These are phyloP conservation scores for Phytophthora nicotianae DNA, from an alignment of 352 stramenopile genomes.

Conservation along the genomic window DNA sequence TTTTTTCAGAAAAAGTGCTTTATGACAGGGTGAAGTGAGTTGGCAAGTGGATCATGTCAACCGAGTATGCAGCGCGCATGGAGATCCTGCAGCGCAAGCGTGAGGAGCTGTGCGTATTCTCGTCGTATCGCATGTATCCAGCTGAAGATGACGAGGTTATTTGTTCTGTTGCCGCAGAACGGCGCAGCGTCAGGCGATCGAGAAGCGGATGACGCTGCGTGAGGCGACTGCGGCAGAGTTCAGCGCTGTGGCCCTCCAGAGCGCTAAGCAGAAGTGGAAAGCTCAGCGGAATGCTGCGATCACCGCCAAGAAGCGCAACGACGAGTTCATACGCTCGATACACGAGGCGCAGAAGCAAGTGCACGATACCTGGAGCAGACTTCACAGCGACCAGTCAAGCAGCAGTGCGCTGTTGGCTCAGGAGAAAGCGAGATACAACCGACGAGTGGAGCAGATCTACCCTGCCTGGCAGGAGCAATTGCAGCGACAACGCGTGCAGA, in stretches of 20 bases:
- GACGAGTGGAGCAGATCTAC: constrained; percentile 68
- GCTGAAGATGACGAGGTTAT: background rate
- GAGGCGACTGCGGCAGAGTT: constrained; percentile 83
- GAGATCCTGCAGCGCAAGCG: constrained; percentile 55
- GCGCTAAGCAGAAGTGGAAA: constrained; percentile 69
- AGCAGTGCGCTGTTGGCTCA: constrained; percentile 49
- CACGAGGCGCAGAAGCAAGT: constrained; percentile 58
- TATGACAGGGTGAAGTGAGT: too few species aligned
- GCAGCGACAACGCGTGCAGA: constrained; percentile 56
- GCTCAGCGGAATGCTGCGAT: constrained; percentile 44
- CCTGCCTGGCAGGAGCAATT: constrained; percentile 77
- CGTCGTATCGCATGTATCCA: background rate
- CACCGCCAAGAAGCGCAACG: constrained; percentile 58
- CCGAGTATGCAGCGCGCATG: constrained; percentile 68
- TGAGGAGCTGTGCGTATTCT: constrained; percentile 56
- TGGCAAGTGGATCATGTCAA: constrained; percentile 41
- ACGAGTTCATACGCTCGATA: constrained; percentile 63
- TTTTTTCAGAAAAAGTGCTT: too few species aligned
- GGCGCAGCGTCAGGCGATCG: constrained; percentile 55
- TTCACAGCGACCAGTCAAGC: constrained; percentile 51
- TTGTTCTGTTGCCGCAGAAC: constrained; percentile 38
- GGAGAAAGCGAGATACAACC: constrained; percentile 67
- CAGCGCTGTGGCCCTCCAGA: constrained; percentile 70
- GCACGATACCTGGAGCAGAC: constrained; percentile 45
- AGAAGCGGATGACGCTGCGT: constrained; percentile 72